Base-by-base conservation (phyloP, 2,329 filamentous ascomycete species). In the Rhynchosporium secalis region DNA sequence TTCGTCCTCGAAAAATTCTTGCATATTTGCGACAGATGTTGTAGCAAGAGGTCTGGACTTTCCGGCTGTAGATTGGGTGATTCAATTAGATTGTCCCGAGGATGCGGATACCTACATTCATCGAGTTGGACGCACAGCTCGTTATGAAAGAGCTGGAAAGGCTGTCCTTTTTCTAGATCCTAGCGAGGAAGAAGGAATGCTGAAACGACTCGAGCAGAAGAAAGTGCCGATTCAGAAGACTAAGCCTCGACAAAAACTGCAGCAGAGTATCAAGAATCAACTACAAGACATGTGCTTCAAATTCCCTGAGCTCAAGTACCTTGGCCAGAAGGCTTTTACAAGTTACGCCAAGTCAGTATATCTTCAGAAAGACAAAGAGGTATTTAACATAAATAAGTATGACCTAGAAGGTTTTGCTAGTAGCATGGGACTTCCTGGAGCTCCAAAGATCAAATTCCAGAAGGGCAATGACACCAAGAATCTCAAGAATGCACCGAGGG, bases 91-190 rank as follows among this genome's bases (percentile, higher is more conserved):
- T 75, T 96, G 91, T 68, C 95, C 95, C 0, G 95, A 99, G 75
- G 94, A 99, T 75, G 90, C 91, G 3, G 95, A 98, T 72, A 99
- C 95, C 0, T 99, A 99, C 72, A 98, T 99, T 69, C 95, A 99
- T 77, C 87, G 95, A 63, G 94, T 97, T 4, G 95, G 95, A 1
- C 86, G 95, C 36, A 98, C 95, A 20, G 95, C 95, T n/a, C 86
- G 94, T 28, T 98, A 96, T 75, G 89, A 97, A 71, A 89, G 90
- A 66, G 86, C 91, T 58, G 95, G 95, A 7, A 86, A 89, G 45
- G 94, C 95, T 1, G 91, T 98, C 0, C 76, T 99, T 0, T 97
- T 99, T 75, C 79, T 99, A 0, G 92, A 96, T 60, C 94, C 95
- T 0, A 95, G 86, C 69, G 96, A 99, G 76, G 94, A 97, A 74